Base-by-base conservation (phyloP, 306 rosid genomes). In the Medicago lupulina region DNA sequence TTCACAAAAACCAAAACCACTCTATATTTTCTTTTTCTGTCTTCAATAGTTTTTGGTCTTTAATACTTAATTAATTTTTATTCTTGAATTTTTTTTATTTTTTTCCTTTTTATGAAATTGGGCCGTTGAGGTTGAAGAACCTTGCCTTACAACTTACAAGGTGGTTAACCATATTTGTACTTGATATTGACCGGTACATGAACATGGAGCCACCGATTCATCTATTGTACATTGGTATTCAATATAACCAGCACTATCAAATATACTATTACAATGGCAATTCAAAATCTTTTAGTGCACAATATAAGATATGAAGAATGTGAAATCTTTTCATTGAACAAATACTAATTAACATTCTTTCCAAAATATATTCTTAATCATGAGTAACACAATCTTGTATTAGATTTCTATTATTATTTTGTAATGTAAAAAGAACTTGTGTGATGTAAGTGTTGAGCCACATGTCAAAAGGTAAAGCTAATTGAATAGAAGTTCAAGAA, bases 381-480 rank as follows among this genome's bases (percentile, higher is more conserved):
- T 5, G 28, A 59, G 28, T 23, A 25, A 6, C 65, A 23, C 2
- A 59, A 59, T 59, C 2, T 9, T 23, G 1, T 14, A 59, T 55
- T 55, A 19, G 62, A 55, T 49, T 71, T 19, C 2, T 31, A 49
- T 19, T 43, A 44, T 61, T 31, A 31, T 31, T 31, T 47, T 51
- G n/a, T 23, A 53, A 19, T 25, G 36, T 40, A 40, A 31, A 49
- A 40, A 54, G 1, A 21, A 10, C 4, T 23, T 36, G 55, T 46
- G 18, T 50, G 76, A 0, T 74, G 80, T 46, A 17, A 62, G 68
- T 17, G 40, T 74, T 6, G 78, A 68, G 50, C 18, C 87, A 80
- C 62, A 69, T 69, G 85, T 67, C 60, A 55, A 74, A 39, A 64
- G 36, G 71, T n/a, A 60, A 43, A 67, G 7, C 25, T 23, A 57